Conservation (phyloP, 1,284 basidiomycete species). For the Ceratobasidium theobromae region DNA sequence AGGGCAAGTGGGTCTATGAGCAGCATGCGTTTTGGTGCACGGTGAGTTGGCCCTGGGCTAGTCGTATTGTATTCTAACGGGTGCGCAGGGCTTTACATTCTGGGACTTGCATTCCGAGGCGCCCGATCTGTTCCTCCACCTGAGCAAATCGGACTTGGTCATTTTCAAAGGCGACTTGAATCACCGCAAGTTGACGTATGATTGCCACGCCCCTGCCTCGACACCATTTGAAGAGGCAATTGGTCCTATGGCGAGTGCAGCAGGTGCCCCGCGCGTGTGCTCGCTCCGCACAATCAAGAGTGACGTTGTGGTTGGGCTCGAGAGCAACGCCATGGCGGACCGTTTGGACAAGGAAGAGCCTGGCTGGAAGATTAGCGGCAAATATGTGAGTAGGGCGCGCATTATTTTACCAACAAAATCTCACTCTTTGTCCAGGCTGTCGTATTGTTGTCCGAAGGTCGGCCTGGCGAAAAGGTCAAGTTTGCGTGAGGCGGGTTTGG, state of each 20-base stretch:
- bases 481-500: slow-evolving; percentile 53
- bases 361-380: slow-evolving; percentile 96
- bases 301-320: slow-evolving; percentile 61
- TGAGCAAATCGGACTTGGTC: slow-evolving; percentile 88
- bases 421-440: slow-evolving; percentile 60
- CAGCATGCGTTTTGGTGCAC: slow-evolving; percentile 96
- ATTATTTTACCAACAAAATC: slow-evolving; percentile 29
- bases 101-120: slow-evolving; percentile 91
- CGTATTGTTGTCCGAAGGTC: slow-evolving; percentile 80
- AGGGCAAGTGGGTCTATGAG: slow-evolving; percentile 94
- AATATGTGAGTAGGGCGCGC: slow-evolving; percentile 67
- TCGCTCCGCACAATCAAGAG: slow-evolving; percentile 82
- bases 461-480: slow-evolving; percentile 76
- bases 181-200: slow-evolving; percentile 88
- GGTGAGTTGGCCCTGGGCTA: neutral
- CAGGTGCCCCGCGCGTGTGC: slow-evolving; percentile 86
- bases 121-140: slow-evolving; percentile 91
- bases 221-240: slow-evolving; percentile 92
- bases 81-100: slow-evolving; percentile 60
- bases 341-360: slow-evolving; percentile 83
- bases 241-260: slow-evolving; percentile 86
- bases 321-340: slow-evolving; percentile 63
- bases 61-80: slow-evolving; percentile 50
- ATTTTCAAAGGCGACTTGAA: slow-evolving; percentile 97
- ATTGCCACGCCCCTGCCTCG: slow-evolving; percentile 87